These are phyloP conservation scores for Scutellaria barbata DNA, from an alignment of 257 asterid species.

Conservation along the genomic window DNA sequence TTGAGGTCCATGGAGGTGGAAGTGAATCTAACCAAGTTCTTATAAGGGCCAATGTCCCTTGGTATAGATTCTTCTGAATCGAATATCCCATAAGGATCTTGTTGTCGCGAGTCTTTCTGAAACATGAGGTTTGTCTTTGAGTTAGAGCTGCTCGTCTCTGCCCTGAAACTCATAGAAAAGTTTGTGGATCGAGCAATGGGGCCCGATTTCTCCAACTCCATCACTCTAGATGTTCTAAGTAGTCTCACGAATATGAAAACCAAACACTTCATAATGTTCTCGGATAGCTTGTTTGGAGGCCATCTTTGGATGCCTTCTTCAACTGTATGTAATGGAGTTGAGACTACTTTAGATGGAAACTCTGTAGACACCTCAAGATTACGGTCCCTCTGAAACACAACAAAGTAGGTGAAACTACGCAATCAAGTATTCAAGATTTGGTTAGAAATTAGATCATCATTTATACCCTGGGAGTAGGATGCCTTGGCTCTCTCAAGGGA, in stretches of 20 bases:
- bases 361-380: slow-evolving; percentile 45
- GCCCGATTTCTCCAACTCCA: slow-evolving; percentile 84
- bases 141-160: slow-evolving; percentile 54
- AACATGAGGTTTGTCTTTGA: slow-evolving; percentile 43
- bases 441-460: background rate
- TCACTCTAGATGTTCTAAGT: slow-evolving; percentile 71
- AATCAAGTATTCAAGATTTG: too few relatives aligned
- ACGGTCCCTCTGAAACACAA: slow-evolving; percentile 60
- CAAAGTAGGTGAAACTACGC: background rate
- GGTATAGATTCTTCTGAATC: slow-evolving; percentile 61
- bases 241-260: slow-evolving; percentile 71
- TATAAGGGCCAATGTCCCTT: slow-evolving; percentile 84
- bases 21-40: slow-evolving; percentile 80
- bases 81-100: slow-evolving; percentile 89
- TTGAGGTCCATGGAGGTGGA: slow-evolving; percentile 74
- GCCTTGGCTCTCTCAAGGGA: slow-evolving; percentile 63
- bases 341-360: slow-evolving; percentile 32
- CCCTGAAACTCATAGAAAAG: slow-evolving; percentile 77
- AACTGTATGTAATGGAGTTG: slow-evolving; percentile 58
- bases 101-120: slow-evolving; percentile 80
- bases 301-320: slow-evolving; percentile 72
- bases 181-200: slow-evolving; percentile 63
- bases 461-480: slow-evolving; percentile 75
- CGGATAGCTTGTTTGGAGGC: slow-evolving; percentile 89
- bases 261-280: slow-evolving; percentile 84